These are phyloP conservation scores for Pterula multifida DNA, from an alignment of 1,284 basidiomycete species.

Conservation along the genomic window DNA sequence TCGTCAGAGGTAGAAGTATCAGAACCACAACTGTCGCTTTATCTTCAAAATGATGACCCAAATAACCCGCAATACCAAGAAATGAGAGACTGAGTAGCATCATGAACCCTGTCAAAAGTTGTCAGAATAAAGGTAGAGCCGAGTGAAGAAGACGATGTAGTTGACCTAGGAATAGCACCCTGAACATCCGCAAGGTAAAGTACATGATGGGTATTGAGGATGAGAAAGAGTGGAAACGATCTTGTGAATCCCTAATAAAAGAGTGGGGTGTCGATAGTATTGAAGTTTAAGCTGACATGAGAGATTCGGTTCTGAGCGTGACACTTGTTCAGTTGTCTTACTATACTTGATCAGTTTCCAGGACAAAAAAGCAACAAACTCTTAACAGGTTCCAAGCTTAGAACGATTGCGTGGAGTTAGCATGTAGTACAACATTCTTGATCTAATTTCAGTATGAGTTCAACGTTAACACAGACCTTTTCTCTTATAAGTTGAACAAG, in stretches of 20 bases:
- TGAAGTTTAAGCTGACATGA: no score
- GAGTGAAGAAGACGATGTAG: neutral
- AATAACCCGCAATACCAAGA: neutral
- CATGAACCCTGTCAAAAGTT: neutral
- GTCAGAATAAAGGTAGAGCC: neutral
- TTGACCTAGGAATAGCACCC: neutral
- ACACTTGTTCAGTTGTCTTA: no score
- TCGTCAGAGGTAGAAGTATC: neutral
- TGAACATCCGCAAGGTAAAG: neutral
- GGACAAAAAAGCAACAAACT: no score
- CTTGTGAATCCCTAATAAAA: neutral
- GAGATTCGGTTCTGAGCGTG: no score
- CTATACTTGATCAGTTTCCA: no score
- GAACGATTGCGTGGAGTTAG: no score
- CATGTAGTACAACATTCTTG: no score
- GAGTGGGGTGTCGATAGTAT: neutral
- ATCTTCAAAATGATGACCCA: neutral
- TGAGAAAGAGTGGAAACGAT: neutral
- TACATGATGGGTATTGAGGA: neutral
- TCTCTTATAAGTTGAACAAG: no score
- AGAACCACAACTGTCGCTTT: neutral
- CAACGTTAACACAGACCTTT: no score
- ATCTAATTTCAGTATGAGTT: no score
- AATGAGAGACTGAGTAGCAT: neutral
- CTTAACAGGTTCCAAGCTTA: no score